phyloP scores from a whole-genome alignment of 2,329 filamentous ascomycete genomes.

The Tothia fuscella region DNA sequence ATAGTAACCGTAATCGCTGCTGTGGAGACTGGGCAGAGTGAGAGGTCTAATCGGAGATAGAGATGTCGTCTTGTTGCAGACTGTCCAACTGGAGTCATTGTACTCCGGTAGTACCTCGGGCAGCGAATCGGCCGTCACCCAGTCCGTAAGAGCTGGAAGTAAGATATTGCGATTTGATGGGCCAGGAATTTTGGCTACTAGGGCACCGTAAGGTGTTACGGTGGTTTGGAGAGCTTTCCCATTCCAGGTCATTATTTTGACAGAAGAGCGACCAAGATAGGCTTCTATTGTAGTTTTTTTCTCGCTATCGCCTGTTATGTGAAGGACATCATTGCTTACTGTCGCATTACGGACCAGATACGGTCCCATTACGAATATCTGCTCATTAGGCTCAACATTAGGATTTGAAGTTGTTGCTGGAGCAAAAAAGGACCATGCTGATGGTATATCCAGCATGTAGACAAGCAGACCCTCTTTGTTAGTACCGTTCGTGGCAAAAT shows the following conservation, averaged over 20 bases:
- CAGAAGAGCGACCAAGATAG: constrained; percentile 20
- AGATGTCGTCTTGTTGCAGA: constrained; percentile 38
- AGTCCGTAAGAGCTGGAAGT: constrained; percentile 34
- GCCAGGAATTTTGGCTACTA: constrained; percentile 30
- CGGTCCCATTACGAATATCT: constrained; percentile 29
- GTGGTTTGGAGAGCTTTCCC: constrained; percentile 22
- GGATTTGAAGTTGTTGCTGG: constrained; percentile 28
- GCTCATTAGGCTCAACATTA: constrained; percentile 26
- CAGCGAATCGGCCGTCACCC: constrained; percentile 39
- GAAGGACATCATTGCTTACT: constrained; percentile 16
- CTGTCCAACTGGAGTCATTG: constrained; percentile 40
- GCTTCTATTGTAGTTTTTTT: constrained; percentile 26
- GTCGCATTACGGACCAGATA: constrained; percentile 27
- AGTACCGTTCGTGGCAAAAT: constrained; percentile 38
- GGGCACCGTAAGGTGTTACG: constrained; percentile 32
- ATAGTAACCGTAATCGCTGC: constrained; percentile 43
- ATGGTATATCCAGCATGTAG: constrained; percentile 25
- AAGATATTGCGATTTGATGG: constrained; percentile 27
- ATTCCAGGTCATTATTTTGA: constrained; percentile 26
- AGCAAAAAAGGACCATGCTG: constrained; percentile 28
- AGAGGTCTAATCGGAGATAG: constrained; percentile 33
- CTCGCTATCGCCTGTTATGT: constrained; percentile 24
- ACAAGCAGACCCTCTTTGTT: constrained; percentile 24
- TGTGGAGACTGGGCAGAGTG: constrained; percentile 42
- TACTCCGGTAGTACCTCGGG: constrained; percentile 36